Conservation (phyloP, 768 basidiomycete genomes). For the Chalciporus chontae region DNA sequence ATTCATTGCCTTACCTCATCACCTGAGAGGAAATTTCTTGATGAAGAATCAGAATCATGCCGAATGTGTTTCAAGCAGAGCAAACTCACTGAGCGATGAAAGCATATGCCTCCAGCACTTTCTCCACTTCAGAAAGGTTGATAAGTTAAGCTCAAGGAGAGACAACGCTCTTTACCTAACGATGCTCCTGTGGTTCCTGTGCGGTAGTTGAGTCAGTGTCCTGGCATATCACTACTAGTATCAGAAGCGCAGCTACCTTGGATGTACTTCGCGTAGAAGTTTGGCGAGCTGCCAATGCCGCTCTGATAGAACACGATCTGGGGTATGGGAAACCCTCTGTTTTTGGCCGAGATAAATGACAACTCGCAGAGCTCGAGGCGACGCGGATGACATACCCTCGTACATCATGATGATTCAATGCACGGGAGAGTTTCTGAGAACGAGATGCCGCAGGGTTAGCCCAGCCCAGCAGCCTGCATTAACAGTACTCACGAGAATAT, state of each 20-base stretch:
- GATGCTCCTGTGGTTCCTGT: slow-evolving; percentile 62
- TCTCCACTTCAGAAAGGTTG: slow-evolving; percentile 46
- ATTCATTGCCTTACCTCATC: slow-evolving; percentile 51
- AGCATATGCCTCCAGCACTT: slow-evolving; percentile 77
- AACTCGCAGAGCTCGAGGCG: background rate
- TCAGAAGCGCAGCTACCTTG: slow-evolving; percentile 43
- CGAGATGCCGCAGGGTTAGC: background rate
- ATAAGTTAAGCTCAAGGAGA: slow-evolving; percentile 1
- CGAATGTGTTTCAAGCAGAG: background rate
- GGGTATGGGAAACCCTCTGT: slow-evolving; percentile 41
- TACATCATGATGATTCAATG: slow-evolving; percentile 47
- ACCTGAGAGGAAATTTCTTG: slow-evolving; percentile 65
- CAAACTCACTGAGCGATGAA: slow-evolving; percentile 71
- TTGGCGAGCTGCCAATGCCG: slow-evolving; percentile 57
- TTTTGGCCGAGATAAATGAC: background rate
- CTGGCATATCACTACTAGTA: background rate
- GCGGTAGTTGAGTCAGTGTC: slow-evolving; percentile 8
- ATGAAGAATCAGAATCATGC: background rate
- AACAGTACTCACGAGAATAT: slow-evolving; percentile 44
- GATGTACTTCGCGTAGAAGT: slow-evolving; percentile 55
- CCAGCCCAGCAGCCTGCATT: background rate
- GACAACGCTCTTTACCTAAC: slow-evolving; percentile 41
- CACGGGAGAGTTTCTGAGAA: slow-evolving; percentile 50
- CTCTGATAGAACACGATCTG: slow-evolving; percentile 65
- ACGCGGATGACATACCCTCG: slow-evolving; percentile 28